phyloP scores from a whole-genome alignment of 2,329 filamentous ascomycete genomes.

The Diaporthe helianthi region DNA sequence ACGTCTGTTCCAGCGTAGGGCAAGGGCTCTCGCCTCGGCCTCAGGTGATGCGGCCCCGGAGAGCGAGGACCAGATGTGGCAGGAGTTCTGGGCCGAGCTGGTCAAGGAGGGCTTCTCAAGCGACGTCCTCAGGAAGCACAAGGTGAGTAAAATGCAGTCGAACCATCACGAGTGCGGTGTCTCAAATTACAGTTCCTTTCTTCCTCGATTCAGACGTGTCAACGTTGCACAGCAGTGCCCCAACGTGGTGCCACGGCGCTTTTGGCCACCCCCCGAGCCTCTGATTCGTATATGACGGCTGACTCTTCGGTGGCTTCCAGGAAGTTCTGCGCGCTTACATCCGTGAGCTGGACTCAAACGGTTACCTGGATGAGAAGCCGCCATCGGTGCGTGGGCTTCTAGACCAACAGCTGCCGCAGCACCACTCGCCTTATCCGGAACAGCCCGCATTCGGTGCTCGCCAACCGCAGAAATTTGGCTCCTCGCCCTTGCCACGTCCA shows the following conservation, averaged over 20 bases:
- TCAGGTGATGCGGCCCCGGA: slow-evolving; percentile 44
- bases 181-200: slow-evolving; percentile 17
- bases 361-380: slow-evolving; percentile 50
- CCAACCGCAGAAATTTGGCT: slow-evolving; percentile 33
- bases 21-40: slow-evolving; percentile 38
- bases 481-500: slow-evolving; percentile 33
- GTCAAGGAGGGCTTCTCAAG: slow-evolving; percentile 64
- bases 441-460: slow-evolving; percentile 35
- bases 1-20: slow-evolving; percentile 54
- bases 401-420: slow-evolving; percentile 48
- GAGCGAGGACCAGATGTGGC: slow-evolving; percentile 63
- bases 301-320: slow-evolving; percentile 45
- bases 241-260: slow-evolving; percentile 18
- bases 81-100: slow-evolving; percentile 64
- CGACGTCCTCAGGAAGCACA: slow-evolving; percentile 62
- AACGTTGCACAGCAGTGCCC: slow-evolving; percentile 29
- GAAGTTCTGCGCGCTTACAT: slow-evolving; percentile 68
- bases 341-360: slow-evolving; percentile 61
- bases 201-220: slow-evolving; percentile 19
- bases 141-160: slow-evolving; percentile 49
- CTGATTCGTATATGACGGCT: slow-evolving; percentile 10
- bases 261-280: background rate
- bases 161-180: slow-evolving; percentile 24
- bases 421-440: slow-evolving; percentile 40
- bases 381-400: slow-evolving; percentile 62